Conservation (phyloP, 495 filamentous ascomycete species). For the Entonaema liquescens region DNA sequence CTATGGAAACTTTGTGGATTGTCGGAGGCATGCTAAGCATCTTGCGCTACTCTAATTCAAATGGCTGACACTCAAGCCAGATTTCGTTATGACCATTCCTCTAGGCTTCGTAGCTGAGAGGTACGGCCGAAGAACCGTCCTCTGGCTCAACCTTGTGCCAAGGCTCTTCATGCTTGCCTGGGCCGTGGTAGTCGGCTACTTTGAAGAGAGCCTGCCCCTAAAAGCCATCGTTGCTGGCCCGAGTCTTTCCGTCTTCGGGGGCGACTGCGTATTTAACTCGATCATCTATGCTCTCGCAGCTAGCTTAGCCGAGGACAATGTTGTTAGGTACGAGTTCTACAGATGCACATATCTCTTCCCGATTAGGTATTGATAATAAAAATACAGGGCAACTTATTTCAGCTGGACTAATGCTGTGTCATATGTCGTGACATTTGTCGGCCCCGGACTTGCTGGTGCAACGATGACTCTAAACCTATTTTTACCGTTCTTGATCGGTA, state of each 20-base stretch:
- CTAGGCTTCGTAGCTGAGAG: conserved; percentile 52
- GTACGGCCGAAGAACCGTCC: conserved; percentile 48
- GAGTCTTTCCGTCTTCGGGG: conserved; percentile 52
- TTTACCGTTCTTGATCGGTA: conserved; percentile 54
- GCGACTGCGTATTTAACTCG: conserved; percentile 58
- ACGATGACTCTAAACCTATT: conserved; percentile 52
- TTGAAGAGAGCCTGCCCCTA: conserved; percentile 49
- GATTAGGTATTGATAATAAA: conserved; percentile 4
- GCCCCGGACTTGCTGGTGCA: conserved; percentile 53
- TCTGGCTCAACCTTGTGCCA: conserved; percentile 53
- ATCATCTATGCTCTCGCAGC: conserved; percentile 55
- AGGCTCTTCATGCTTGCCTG: conserved; percentile 52
- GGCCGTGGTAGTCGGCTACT: conserved; percentile 52
- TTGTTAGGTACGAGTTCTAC: conserved; percentile 46
- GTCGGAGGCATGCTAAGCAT: conserved; percentile 50
- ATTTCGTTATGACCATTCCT: conserved; percentile 58
- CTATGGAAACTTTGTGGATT: conserved; percentile 55
- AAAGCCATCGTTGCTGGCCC: conserved; percentile 50
- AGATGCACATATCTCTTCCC: neutral
- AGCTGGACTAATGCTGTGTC: conserved; percentile 54
- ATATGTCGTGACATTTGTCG: conserved; percentile 51
- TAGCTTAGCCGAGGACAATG: conserved; percentile 49
- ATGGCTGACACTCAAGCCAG: conserved; percentile 39
- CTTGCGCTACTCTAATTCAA: neutral
- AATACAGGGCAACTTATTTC: conserved; percentile 54